Percentiles rank a stretch among this genome's conserved stretches.
Evolutionary conservation across 768 basidiomycete species (phyloP).

Genomic region (Lyophyllum semitale): DNA sequence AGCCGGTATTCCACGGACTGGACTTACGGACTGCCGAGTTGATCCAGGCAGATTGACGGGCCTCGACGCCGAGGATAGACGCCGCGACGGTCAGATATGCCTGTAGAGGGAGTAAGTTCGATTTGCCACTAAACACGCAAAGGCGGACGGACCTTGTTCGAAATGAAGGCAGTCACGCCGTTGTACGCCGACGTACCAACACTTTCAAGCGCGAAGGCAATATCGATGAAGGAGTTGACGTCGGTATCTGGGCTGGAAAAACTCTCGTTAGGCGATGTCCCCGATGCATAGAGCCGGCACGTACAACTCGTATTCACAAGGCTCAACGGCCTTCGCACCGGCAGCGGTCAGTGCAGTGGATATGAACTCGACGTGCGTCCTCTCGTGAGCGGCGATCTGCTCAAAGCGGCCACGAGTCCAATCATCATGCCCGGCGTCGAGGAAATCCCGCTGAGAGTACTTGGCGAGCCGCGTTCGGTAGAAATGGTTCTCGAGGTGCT

Average conservation of each 20-base stretch:
- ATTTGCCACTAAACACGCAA: not conserved
- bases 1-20: constrained; percentile 59
- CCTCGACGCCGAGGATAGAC: constrained; percentile 60
- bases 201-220: constrained; percentile 55
- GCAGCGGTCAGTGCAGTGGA: constrained; percentile 44
- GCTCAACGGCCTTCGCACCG: constrained; percentile 38
- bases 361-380: constrained; percentile 52
- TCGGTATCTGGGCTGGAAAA: constrained; percentile 42
- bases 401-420: constrained; percentile 49
- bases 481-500: constrained; percentile 40
- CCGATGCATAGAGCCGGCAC: constrained; percentile 17
- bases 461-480: constrained; percentile 42
- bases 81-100: constrained; percentile 54
- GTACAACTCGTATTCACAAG: constrained; percentile 67
- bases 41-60: constrained; percentile 68
- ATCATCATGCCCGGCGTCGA: constrained; percentile 41
- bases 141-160: constrained; percentile 32
- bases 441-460: constrained; percentile 43
- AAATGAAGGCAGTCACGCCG: constrained; percentile 51
- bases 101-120: constrained; percentile 17
- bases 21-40: constrained; percentile 46
- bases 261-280: not conserved
- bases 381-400: constrained; percentile 53
- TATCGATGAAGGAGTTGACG: constrained; percentile 47
- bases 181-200: constrained; percentile 60